phyloP scores from a whole-genome alignment of 2,329 filamentous ascomycete genomes.

The Diaporthe longicolla region DNA sequence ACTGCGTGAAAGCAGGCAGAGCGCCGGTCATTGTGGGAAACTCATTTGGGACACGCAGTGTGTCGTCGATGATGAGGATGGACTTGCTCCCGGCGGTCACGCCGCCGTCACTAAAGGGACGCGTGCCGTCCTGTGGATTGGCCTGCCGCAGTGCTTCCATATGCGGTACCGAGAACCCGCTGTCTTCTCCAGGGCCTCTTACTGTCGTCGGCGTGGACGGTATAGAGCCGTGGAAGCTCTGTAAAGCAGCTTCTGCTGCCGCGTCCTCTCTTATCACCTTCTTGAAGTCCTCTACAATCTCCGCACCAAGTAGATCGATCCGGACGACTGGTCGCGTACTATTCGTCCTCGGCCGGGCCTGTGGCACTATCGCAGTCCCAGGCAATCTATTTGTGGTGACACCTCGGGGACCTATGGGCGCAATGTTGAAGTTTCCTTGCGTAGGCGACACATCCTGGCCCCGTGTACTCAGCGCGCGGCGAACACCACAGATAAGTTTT shows the following conservation, averaged over 20 bases:
- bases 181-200: constrained; percentile 47
- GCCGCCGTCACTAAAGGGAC: constrained; percentile 66
- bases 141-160: constrained; percentile 60
- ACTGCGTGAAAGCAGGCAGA: constrained; percentile 59
- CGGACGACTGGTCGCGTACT: constrained; percentile 70
- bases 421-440: constrained; percentile 64
- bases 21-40: constrained; percentile 67
- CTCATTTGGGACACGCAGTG: constrained; percentile 59
- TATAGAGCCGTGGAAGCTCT: constrained; percentile 47
- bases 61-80: constrained; percentile 87
- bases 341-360: constrained; percentile 61
- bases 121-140: constrained; percentile 51
- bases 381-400: constrained; percentile 71
- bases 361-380: constrained; percentile 72
- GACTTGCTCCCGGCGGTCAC: constrained; percentile 89
- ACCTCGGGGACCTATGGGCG: constrained; percentile 64
- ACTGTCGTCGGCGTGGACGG: constrained; percentile 47
- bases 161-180: constrained; percentile 60
- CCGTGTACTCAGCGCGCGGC: constrained; percentile 80
- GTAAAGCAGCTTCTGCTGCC: constrained; percentile 56
- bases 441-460: constrained; percentile 60
- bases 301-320: constrained; percentile 86
- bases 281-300: constrained; percentile 83
- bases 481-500: constrained; percentile 87
- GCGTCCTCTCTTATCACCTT: constrained; percentile 78